phyloP scores from a whole-genome alignment of 169 alveolate genomes.

The Hammondia hammondi region DNA sequence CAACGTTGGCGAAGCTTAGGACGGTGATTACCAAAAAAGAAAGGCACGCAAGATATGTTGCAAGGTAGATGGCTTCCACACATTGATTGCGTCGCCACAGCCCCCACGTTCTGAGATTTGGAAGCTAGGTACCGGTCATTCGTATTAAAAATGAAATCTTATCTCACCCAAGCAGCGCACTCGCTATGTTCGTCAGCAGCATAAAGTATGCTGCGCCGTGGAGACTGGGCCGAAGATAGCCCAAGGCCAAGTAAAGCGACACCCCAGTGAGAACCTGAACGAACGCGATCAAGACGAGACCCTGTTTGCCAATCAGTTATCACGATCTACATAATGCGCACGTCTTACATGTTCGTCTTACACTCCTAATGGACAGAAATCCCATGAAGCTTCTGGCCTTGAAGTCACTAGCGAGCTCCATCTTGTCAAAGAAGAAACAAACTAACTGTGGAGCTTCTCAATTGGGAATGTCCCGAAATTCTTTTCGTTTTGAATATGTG shows the following conservation, averaged over 20 bases:
- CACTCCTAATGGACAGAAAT: constrained; percentile 54
- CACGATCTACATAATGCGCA: too few relatives aligned
- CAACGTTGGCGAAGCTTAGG: constrained; percentile 47
- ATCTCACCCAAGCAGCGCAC: constrained; percentile 63
- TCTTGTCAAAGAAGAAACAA: neutral
- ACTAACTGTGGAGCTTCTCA: too few relatives aligned
- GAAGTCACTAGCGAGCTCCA: constrained; percentile 5
- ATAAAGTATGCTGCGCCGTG: constrained; percentile 46
- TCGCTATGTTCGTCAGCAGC: constrained; percentile 41
- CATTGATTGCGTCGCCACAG: constrained; percentile 50
- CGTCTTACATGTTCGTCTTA: neutral
- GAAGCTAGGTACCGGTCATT: neutral
- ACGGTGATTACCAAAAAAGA: constrained; percentile 42
- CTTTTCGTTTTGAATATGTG: too few relatives aligned
- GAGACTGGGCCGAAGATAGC: constrained; percentile 63
- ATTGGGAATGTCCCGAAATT: too few relatives aligned
- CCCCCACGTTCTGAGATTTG: constrained; percentile 61
- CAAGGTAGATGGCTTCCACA: constrained; percentile 52
- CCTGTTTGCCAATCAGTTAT: neutral
- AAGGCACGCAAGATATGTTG: constrained; percentile 37
- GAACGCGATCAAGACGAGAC: constrained; percentile 53
- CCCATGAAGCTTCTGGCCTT: constrained; percentile 66
- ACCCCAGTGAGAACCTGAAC: constrained; percentile 53
- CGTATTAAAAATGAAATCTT: neutral
- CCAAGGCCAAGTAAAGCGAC: constrained; percentile 36